Base-by-base conservation (phyloP, 2,329 filamentous ascomycete genomes). In the Penicillium oxalicum region DNA sequence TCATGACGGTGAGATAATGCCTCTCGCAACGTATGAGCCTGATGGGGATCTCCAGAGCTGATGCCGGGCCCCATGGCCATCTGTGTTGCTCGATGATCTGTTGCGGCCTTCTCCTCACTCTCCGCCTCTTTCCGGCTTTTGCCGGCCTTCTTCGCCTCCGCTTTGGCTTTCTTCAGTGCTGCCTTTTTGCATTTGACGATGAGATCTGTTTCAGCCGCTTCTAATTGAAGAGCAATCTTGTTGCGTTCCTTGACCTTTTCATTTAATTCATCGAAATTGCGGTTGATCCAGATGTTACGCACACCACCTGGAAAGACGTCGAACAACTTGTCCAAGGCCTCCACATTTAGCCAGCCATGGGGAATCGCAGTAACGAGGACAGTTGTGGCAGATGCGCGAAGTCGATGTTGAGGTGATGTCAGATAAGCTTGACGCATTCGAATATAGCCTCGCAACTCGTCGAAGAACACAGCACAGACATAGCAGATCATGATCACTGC, bases 251-350 rank as follows among this genome's bases (percentile, higher is more conserved):
- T 80, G 40, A 97, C 86, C 65, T 97, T 97, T 52, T 91, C 86
- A 40, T 88, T 79, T 9, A 98, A 78, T 7, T 84, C 79, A 38
- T 91, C 88, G 57, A 89, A 85, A 63, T 98, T 88, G 52, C 91
- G 82, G 51, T 96, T 98, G 60, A 98, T 84, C 91, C 91, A 98
- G 40, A 98, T 87, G 58, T 97, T 97, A 51, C 88, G 82, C 62
- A 98, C 86, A 28, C 93, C 93, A 18, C 93, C 93, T 0, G 93
- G 93, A 59, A 96, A 97, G 1, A 97, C 91, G 65, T 98, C 93
- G 61, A 94, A 98, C 0, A 98, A 76, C 0, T 86, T 86, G 49
- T 83, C 79, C 4, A 98, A 77, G 0, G 88, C 88, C 39, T 95
- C 84, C 42, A 88, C 80, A 2, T 81, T 89, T 6, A 95, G 81